These are phyloP conservation scores for Plantago major DNA, from an alignment of 257 asterid species.

Conservation along the genomic window DNA sequence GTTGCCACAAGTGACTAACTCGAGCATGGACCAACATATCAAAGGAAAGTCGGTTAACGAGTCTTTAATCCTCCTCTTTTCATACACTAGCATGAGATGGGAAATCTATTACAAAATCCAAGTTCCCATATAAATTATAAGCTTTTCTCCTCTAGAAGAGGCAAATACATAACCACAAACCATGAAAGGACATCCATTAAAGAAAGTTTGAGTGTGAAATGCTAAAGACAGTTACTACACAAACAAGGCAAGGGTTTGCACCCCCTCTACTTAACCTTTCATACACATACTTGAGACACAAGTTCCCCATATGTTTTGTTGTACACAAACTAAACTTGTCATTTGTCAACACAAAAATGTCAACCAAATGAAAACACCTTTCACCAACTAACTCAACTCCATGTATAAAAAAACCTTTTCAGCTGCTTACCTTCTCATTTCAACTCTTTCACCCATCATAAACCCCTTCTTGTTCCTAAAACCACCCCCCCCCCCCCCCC, in stretches of 20 bases:
- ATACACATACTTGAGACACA: not conserved
- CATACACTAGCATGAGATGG: no score
- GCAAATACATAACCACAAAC: no score
- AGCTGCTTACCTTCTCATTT: slow-evolving; percentile 6
- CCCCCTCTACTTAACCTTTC: not conserved
- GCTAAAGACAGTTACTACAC: not conserved
- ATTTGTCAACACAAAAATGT: slow-evolving; percentile 5
- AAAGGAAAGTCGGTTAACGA: no score
- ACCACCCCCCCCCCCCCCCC: no score
- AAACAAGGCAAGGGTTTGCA: not conserved
- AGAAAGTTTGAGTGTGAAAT: not conserved
- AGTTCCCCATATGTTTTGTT: not conserved
- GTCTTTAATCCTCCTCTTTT: no score
- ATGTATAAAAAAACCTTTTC: not conserved
- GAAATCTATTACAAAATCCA: no score
- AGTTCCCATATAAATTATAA: no score
- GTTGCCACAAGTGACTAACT: no score
- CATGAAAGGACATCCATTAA: no score
- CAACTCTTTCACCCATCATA: not conserved
- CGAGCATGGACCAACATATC: no score
- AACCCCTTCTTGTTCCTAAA: not conserved
- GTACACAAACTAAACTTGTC: not conserved
- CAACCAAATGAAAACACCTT: slow-evolving; percentile 4
- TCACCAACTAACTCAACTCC: slow-evolving; percentile 2
- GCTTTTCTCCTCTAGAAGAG: no score